Evolutionary conservation across 2,329 filamentous ascomycete species (phyloP), one percentile per base, ranked within the genome.

Genomic region (Calonectria pteridis): DNA sequence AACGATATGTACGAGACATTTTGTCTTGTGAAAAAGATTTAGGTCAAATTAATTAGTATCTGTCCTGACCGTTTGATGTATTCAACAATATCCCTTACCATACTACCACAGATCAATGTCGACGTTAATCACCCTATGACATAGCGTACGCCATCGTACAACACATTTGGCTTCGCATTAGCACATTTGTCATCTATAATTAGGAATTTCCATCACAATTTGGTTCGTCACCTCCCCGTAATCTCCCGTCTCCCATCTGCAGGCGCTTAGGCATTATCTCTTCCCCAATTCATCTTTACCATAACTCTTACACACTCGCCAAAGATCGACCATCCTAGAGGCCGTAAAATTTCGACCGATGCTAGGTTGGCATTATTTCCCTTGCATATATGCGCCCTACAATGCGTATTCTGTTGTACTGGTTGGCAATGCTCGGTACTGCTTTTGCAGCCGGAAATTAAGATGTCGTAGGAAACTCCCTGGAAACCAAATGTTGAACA

Each of bases 401-500:
- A 59, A 28, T 2, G 16, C 14, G 3, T 59, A 33, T 10, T 33
- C 29, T 23, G 43, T 43, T 10, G 18, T 1, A 23, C 51, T 35
- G n/a, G 67, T 58, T 29, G 49, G 43, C 4, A 71, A 43, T 40
- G 31, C 7, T 10, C 69, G 62, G 11, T 71, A 51, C 31, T 74
- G 69, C 31, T 66, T 69, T 7, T 66, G 51, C 1, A 68, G 33
- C 6, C 74, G 77, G 13, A 78, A 78, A 3, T 73, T 74, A 16
- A 79, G 69, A 18, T 78, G 76, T 31, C 71, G 76, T 4, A 78
- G 69, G 18, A 73, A 78, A 23, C 53, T 66, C 4, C 63, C 77
- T 0, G 77, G 77, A 46, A 79, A 79, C 53, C 74, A 79, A 9
- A 76, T 20, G 23, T 76, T 75, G n/a, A 77, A 79, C 3, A 79